A percentile compares a stretch with the other conserved stretches of the same genome.
These are phyloP conservation scores for Amaranthus palmeri DNA, from an alignment of 148 eudicot genomes.

Conservation along the genomic window DNA sequence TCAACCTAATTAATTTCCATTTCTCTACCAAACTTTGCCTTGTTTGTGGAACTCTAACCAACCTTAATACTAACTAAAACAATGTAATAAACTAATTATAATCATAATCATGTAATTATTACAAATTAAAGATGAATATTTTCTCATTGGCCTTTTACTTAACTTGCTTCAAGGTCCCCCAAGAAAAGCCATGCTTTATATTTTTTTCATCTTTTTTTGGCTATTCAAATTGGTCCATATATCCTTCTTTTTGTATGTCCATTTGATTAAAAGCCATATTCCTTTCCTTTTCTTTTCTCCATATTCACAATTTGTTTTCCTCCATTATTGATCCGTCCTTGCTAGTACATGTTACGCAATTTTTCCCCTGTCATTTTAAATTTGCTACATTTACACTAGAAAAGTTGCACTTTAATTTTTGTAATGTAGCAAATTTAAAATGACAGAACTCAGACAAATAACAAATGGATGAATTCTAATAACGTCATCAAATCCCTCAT, in stretches of 20 bases:
- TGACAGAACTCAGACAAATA: background rate
- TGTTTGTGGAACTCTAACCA: slow-evolving; percentile 25
- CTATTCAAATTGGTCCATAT: slow-evolving; percentile 24
- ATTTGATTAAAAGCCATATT: slow-evolving; percentile 32
- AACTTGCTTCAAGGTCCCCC: slow-evolving; percentile 12
- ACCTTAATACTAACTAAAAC: slow-evolving; percentile 21
- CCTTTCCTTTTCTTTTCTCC: slow-evolving; percentile 22
- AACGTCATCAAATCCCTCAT: slow-evolving; percentile 10
- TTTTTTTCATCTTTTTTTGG: background rate
- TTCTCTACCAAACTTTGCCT: slow-evolving; percentile 7
- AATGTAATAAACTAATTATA: slow-evolving; percentile 19
- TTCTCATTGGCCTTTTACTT: background rate
- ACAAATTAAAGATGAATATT: slow-evolving; percentile 18
- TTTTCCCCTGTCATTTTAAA: no score
- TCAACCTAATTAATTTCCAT: background rate
- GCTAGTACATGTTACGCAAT: slow-evolving; percentile 20
- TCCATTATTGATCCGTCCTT: slow-evolving; percentile 28
- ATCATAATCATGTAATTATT: slow-evolving; percentile 33
- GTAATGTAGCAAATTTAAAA: no score
- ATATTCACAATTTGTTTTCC: slow-evolving; percentile 12
- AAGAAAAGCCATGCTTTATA: slow-evolving; percentile 9
- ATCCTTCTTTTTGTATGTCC: slow-evolving; percentile 19
- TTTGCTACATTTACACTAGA: no score
- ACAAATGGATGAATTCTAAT: slow-evolving; percentile 12
- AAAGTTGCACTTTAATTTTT: no score